Evolutionary conservation across 2,329 filamentous ascomycete species (phyloP), one percentile per base, ranked within the genome.

Genomic region (Sphaerulina vaccinii): DNA sequence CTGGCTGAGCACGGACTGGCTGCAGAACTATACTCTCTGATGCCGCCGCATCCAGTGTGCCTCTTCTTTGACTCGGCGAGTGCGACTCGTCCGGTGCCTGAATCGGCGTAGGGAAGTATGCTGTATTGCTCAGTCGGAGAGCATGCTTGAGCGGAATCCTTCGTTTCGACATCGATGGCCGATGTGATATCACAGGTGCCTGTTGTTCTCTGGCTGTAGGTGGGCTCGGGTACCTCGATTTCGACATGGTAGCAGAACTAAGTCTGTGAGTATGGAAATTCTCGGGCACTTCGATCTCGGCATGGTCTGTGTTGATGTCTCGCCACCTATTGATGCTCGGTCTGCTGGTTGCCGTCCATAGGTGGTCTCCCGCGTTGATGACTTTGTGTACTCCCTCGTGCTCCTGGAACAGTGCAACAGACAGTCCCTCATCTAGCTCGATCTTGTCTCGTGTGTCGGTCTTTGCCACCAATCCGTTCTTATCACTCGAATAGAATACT

Each of bases 401-500:
- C 71, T 99, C 93, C 67, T 96, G 89, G 45, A 89, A 88, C 5
- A 96, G 78, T n/a, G 92, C 92, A 11, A 97, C 79, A 11, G 89
- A 96, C 6, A 96, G 74, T 1, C 92, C 93, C 63, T 96, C 88
- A 63, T 96, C 91, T 71, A 92, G 80, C 58, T 90, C 87, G 16
- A 81, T 79, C 22, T 85, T 78, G 51, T 84, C 83, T 58, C 91
- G 82, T 21, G 92, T 86, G 68, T 99, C 93, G 1, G 92, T 97
- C 77, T 97, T 99, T 49, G 90, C 92, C n/a, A 99, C 86, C 55
- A 96, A 73, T 2, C 93, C 93, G 1, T 90, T 91, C 45, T 92
- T 85, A 71, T 99, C 93, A 62, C 87, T 88, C 50, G 92, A 97
- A 74, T 97, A 97, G 71, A 99, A 97, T 23, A 96, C 82, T 8